phyloP scores from a whole-genome alignment of 2,329 filamentous ascomycete genomes.

The Pyricularia pennisetigena region DNA sequence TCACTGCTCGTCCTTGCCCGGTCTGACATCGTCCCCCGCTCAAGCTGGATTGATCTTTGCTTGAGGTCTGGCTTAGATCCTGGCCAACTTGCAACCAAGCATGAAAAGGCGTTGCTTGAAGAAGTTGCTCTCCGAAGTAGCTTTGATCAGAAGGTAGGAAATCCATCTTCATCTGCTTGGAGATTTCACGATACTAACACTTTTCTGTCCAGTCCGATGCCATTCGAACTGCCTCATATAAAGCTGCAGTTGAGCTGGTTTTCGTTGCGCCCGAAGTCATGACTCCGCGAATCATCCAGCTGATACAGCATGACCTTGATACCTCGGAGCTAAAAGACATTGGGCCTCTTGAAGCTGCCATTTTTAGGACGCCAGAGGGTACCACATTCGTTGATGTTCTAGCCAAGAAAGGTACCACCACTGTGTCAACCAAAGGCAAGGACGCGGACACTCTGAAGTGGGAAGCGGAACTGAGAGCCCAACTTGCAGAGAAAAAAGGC shows the following conservation, averaged over 20 bases:
- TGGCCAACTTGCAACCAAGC: slow-evolving; percentile 59
- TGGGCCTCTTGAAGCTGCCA: slow-evolving; percentile 82
- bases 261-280: slow-evolving; percentile 85
- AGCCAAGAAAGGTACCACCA: slow-evolving; percentile 60
- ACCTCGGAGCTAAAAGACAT: slow-evolving; percentile 58
- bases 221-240: slow-evolving; percentile 64
- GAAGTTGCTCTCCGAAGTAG: slow-evolving; percentile 49
- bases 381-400: slow-evolving; percentile 85
- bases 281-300: slow-evolving; percentile 63
- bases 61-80: slow-evolving; percentile 75
- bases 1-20: slow-evolving; percentile 70
- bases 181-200: background rate
- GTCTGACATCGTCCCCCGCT: slow-evolving; percentile 63
- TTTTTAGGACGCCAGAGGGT: slow-evolving; percentile 83
- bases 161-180: background rate
- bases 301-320: slow-evolving; percentile 67
- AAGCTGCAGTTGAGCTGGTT: slow-evolving; percentile 79
- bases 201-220: slow-evolving; percentile 18
- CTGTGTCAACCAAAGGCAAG: slow-evolving; percentile 78
- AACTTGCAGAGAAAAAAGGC: slow-evolving; percentile 89
- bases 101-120: slow-evolving; percentile 54
- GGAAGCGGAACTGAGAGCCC: slow-evolving; percentile 83
- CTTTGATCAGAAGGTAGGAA: slow-evolving; percentile 39
- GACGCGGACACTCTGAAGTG: slow-evolving; percentile 95
- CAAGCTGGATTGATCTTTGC: slow-evolving; percentile 84